A percentile compares a stretch with the other conserved stretches of the same genome.
These are phyloP conservation scores for Plasmodium berghei DNA, from an alignment of 169 alveolate genomes.

Conservation along the genomic window DNA sequence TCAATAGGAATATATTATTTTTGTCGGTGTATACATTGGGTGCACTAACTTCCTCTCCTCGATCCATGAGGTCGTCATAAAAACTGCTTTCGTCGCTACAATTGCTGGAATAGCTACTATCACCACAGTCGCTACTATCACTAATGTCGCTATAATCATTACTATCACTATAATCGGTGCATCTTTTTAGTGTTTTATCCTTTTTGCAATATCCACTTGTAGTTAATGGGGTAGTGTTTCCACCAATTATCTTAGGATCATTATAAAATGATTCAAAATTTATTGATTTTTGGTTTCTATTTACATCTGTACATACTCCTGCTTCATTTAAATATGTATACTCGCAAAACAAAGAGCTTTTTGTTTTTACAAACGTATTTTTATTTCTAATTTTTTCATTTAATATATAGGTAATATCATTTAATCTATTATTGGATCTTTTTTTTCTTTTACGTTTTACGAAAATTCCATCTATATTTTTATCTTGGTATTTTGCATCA, in stretches of 20 bases:
- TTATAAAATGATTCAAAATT: slow-evolving; percentile 20
- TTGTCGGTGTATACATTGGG: slow-evolving; percentile 51
- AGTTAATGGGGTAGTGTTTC: not conserved
- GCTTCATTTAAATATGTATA: slow-evolving; percentile 17
- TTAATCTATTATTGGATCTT: slow-evolving; percentile 18
- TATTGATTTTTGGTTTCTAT: slow-evolving; percentile 20
- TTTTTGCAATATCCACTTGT: not conserved
- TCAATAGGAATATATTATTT: slow-evolving; percentile 34
- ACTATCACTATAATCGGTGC: not conserved
- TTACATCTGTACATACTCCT: slow-evolving; percentile 74
- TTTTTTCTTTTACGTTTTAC: slow-evolving; percentile 10
- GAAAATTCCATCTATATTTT: too few species aligned
- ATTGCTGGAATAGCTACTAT: slow-evolving; percentile 6
- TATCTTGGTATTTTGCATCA: too few species aligned
- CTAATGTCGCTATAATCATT: not conserved
- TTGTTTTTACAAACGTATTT: slow-evolving; percentile 56
- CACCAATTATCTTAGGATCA: not conserved
- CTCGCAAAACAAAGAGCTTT: slow-evolving; percentile 34
- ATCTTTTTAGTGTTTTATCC: not conserved
- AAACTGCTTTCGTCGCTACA: not conserved
- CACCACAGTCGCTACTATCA: not conserved
- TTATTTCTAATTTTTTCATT: slow-evolving; percentile 24
- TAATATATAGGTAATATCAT: slow-evolving; percentile 43
- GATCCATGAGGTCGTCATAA: not conserved
- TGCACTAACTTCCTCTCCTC: not conserved